Base-by-base conservation (phyloP, 257 asterid genomes). In the Nicotiana otophora region DNA sequence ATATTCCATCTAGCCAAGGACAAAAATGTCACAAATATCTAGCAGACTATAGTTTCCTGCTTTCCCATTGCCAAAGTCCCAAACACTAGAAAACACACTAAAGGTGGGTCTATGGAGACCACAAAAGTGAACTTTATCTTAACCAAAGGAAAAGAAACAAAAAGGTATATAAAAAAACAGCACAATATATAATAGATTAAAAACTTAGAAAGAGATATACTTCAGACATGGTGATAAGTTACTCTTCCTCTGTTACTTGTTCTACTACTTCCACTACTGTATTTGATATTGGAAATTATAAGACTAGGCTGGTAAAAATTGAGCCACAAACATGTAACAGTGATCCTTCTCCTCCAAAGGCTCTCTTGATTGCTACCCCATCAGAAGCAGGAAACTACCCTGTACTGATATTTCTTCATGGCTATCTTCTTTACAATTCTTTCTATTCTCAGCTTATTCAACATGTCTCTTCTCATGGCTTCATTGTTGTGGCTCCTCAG, bases 401-500 rank as follows among this genome's bases (percentile, higher is more conserved):
- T 8, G 92, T 95, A 10, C 80, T 95, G 9, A 0, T 95, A 12
- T 86, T 95, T 84, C 97, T 94, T 60, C 98, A 94, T 86, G 99
- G 99, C 70, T 95, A 86, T 82, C 96, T 95, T 77, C 93, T 94
- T 54, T 75, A 86, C 90, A 95, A 94, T 83, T 88, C 95, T 10
- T 95, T 95, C 90, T 95, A 94, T 90, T 92, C 99, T 78, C 94
- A 89, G 82, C 95, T 95, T 39, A 78, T 92, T 65, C 96, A 86
- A 1, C 98, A 94, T 86, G 83, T 95, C 58, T 91, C 96, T 33
- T 95, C 97, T 4, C 98, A 95, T 84, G 99, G 97, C 10, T 91
- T 92, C 92, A 89, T 95, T 7, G 93, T 92, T 34, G 87, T 92
- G 34, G 97, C 95, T 8, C 98, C 98, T 23, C 99, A 95, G 97